Base-by-base conservation (phyloP, 768 basidiomycete species). In the Panaeolus papilionaceus region DNA sequence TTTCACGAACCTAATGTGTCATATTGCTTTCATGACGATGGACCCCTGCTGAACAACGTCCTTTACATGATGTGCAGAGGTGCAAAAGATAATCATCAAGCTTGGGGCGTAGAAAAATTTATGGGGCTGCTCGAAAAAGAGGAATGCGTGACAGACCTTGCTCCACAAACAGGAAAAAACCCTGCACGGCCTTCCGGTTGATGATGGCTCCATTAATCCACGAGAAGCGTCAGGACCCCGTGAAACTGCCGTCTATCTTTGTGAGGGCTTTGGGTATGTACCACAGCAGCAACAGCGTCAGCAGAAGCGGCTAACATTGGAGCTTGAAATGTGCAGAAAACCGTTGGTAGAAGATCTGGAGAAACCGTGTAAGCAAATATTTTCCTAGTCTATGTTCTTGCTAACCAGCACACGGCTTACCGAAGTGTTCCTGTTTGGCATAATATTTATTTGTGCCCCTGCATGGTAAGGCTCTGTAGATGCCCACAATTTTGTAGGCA, bases 381-480 rank as follows among this genome's bases (percentile, higher is more conserved):
- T 51, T 28, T 28, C 3, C 49, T 23, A 1, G 49, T 33, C 20
- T 14, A 8, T 23, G 18, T 45, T 51, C 23, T 51, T 51, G 49
- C 49, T 51, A 26, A 51, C 49, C 49, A 47, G 45, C 16, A 47
- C 45, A 51, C 33, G 10, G 26, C 54, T 33, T 58, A 16, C 54
- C 54, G 54, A 58, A 37, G 54, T 58, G 54, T 58, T 58, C 54
- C 54, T 58, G 54, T 58, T 58, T 58, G 54, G 37, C 54, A 37
- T 58, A 33, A 58, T 58, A 58, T 58, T 58, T 58, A 58, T 58
- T 58, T 58, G 26, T 37, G 33, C 11, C 47, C 26, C 54, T 4
- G 16, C 11, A 16, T 28, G 11, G 14, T 14, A 12, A 23, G 28
- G 20, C 54, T 28, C 54, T 20, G 8, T 16, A 33, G 33, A 33